A percentile compares a stretch with the other conserved stretches of the same genome.
phyloP scores from a whole-genome alignment of 306 rosid species.

The Casuarina glauca region DNA sequence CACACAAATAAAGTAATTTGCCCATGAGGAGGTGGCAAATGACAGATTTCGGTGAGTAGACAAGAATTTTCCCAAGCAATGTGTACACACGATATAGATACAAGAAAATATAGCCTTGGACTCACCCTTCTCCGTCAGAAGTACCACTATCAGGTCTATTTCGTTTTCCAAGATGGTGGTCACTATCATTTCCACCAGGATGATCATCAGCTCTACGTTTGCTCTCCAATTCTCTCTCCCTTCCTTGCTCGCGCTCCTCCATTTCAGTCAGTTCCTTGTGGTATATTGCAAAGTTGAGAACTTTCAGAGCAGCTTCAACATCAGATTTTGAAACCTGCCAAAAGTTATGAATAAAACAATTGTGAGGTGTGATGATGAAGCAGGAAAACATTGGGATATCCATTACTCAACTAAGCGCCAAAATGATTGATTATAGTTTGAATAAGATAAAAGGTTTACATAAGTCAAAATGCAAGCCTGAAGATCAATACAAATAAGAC shows the following conservation, averaged over 20 bases:
- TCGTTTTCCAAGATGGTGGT: conserved; percentile 37
- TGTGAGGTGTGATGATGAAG: neutral
- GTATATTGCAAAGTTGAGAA: conserved; percentile 91
- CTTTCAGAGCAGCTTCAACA: conserved; percentile 85
- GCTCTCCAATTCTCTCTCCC: conserved; percentile 69
- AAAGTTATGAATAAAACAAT: conserved; percentile 11
- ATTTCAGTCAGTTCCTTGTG: conserved; percentile 89
- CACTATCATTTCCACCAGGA: conserved; percentile 47
- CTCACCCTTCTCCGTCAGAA: conserved; percentile 54
- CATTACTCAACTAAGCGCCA: neutral
- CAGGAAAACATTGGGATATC: neutral
- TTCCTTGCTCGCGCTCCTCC: conserved; percentile 87
- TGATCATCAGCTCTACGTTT: conserved; percentile 56
- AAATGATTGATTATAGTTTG: neutral
- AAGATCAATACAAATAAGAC: neutral
- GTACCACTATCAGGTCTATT: conserved; percentile 47
- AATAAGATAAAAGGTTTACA: neutral
- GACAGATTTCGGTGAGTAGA: neutral
- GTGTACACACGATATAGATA: conserved; percentile 6
- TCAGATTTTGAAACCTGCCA: conserved; percentile 81
- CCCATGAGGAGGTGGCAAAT: neutral
- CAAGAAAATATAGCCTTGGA: conserved; percentile 1
- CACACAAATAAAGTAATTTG: neutral
- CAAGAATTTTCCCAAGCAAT: neutral
- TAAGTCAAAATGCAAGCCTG: neutral